phyloP scores from a whole-genome alignment of 441 rosid species.

The Isatis lusitanica region DNA sequence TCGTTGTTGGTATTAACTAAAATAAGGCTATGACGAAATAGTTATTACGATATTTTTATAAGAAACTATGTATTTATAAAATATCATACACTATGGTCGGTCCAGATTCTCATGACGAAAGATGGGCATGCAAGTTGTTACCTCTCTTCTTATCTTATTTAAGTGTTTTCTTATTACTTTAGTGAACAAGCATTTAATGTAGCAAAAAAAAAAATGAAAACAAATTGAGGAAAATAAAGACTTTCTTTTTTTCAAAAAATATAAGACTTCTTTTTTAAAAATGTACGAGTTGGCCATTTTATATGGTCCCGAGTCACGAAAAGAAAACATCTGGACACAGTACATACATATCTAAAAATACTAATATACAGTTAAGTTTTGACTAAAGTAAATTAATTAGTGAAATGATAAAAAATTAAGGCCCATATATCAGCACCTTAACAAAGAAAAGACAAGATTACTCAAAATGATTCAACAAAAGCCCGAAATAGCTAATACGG shows the following conservation, averaged over 20 bases:
- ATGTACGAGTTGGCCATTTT: neutral
- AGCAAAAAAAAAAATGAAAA: neutral
- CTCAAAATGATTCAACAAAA: neutral
- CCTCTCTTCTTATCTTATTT: slow-evolving; percentile 20
- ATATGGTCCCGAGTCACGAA: neutral
- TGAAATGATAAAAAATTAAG: neutral
- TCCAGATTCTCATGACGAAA: slow-evolving; percentile 35
- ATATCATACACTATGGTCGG: slow-evolving; percentile 29
- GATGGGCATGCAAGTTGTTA: slow-evolving; percentile 39
- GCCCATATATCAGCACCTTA: neutral
- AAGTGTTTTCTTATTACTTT: slow-evolving; percentile 28
- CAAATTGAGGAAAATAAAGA: neutral
- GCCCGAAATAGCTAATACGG: neutral
- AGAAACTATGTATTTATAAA: neutral
- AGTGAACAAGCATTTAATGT: slow-evolving; percentile 30
- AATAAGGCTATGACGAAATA: slow-evolving; percentile 17
- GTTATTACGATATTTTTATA: neutral
- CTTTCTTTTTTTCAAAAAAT: neutral
- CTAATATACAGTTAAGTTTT: neutral
- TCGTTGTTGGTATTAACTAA: slow-evolving; percentile 1
- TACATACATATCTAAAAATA: neutral
- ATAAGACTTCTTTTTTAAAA: neutral
- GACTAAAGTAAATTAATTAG: neutral
- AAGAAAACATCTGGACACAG: neutral
- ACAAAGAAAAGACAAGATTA: neutral